Base-by-base conservation (phyloP, 2,329 filamentous ascomycete genomes). In the Fusarium siculi region DNA sequence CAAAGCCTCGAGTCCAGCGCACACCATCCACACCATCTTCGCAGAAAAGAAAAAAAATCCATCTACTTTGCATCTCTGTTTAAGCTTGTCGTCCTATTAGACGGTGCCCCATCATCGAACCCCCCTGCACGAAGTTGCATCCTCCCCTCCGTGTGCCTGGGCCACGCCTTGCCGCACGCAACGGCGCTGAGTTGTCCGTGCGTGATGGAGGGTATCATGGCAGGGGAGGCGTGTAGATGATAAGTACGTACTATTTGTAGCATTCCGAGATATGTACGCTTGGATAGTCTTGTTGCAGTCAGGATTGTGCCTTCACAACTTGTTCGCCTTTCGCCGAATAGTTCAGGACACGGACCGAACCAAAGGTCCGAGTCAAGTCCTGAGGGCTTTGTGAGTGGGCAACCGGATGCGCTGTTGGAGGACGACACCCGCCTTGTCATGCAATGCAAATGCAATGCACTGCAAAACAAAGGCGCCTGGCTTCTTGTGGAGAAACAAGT, bases 101-200 rank as follows among this genome's bases (percentile, higher is more conserved):
- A 81, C 70, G 70, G 72, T 84, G 83, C 83, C 83, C 82, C 82
- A 84, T 84, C 83, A 84, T 82, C 82, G 81, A 77, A 49, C 61
- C 72, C 72, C 72, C 72, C 60, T 74, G 72, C 62, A 69, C 68
- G 56, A 39, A 62, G 71, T 66, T 32, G 61, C 57, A 70, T 73
- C 60, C 60, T 55, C 57, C 71, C 73, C 66, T 68, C 70, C 62
- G 62, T 73, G 72, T 74, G 72, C 72, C 72, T 74, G 72, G 72
- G 68, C 72, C 72, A 74, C 68, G 68, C 68, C 68, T 66, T 74
- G 60, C 59, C 72, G 71, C 71, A 69, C 64, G 53, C 63, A 70
- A 74, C 68, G 64, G 59, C 70, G 67, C 70, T 80, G 78, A 79
- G 78, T 80, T 80, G 78, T 79, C 77, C 70, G 69, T 78, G 77